Evolutionary conservation across 176 grass and related monocot genomes (phyloP), one percentile per base, ranked within the genome.

Genomic region (Ampelocalamus luodianensis): DNA sequence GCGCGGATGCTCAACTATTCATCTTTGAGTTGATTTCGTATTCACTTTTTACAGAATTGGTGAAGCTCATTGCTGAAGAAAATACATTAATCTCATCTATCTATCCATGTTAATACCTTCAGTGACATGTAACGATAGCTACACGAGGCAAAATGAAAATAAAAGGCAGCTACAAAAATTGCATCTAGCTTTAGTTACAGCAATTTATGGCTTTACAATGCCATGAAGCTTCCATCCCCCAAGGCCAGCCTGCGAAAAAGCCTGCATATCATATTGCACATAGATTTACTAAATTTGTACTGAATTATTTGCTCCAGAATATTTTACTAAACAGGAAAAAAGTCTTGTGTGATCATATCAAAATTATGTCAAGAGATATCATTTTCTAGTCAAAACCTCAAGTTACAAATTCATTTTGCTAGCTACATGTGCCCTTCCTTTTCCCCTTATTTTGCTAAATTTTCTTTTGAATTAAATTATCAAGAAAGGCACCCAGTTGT

Each of bases 141-240:
- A n/a, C n/a, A n/a, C n/a, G n/a, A n/a, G n/a, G n/a, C n/a, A 72
- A 79, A 79, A 84, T 65, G 15, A 73, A 18, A 79, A 85, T 29
- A 74, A 42, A 26, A 76, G 24, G 3, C 17, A 71, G 63, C 89
- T 89, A 89, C 75, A 79, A 92, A 91, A 92, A 90, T 53, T 87
- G 45, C 26, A 89, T 53, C 82, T 87, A 75, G 22, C 17, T 29
- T 36, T 81, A 81, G 53, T 65, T 68, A 78, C 71, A 70, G 56
- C 54, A 75, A 68, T 75, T 83, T 85, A 92, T 79, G 96, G 96
- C 78, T 93, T 98, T 76, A 98, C 88, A 74, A 98, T 88, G 36
- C 91, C 96, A 71, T 89, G 77, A 51, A 98, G 89, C 82, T 95
- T 98, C 96, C 96, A 98, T 17, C 96, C 96, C 64, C 93, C 96